phyloP scores from a whole-genome alignment of 73 alveolate genomes.

The Paramecium bursaria region DNA sequence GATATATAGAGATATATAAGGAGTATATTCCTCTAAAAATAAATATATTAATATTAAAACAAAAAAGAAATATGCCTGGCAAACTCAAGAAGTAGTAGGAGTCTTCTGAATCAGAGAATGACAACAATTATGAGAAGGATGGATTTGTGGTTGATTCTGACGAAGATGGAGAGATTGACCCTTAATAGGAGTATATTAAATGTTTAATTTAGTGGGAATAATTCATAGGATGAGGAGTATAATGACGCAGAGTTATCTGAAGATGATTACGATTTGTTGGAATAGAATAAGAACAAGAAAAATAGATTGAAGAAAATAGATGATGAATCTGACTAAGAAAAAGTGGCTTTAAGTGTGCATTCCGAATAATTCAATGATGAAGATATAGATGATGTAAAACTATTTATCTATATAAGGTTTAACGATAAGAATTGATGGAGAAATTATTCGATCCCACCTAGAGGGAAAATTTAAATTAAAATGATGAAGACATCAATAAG shows the following conservation, averaged over 20 bases:
- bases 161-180: neutral
- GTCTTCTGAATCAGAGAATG: slow-evolving; percentile 31
- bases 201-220: neutral
- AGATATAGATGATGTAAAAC: neutral
- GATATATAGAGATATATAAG: too few species aligned
- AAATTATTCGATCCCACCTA: slow-evolving; percentile 56
- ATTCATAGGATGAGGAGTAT: slow-evolving; percentile 3
- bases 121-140: slow-evolving; percentile 24
- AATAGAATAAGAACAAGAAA: neutral
- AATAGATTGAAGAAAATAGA: neutral
- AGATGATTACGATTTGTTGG: neutral
- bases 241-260: slow-evolving; percentile 29
- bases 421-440: slow-evolving; percentile 3
- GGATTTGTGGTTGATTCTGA: slow-evolving; percentile 12
- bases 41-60: too few species aligned
- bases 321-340: neutral
- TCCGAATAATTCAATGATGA: neutral
- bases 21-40: too few species aligned
- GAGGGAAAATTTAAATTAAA: slow-evolving; percentile 1
- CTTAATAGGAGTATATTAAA: neutral
- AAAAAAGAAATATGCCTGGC: too few species aligned
- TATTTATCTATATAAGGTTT: slow-evolving; percentile 10
- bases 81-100: slow-evolving; percentile 19
- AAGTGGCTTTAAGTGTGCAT: neutral
- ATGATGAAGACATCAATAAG: slow-evolving; percentile 38